A percentile compares a stretch with the other conserved stretches of the same genome.
Conservation (phyloP, 148 eudicot genomes). For the Pharnaceum exiguum region DNA sequence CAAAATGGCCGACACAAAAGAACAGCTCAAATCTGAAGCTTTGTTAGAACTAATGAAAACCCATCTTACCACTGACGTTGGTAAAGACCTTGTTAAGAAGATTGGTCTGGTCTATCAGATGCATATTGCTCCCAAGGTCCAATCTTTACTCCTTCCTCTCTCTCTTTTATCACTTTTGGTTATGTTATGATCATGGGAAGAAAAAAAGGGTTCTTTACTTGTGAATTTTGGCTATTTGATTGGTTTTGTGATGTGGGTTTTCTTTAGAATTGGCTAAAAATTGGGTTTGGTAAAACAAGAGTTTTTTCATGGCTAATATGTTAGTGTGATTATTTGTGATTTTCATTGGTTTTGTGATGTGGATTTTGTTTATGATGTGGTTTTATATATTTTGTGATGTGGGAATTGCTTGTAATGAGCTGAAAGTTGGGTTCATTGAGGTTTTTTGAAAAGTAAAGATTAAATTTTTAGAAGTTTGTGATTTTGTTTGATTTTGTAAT, state of each 20-base stretch:
- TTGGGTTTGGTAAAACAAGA: too few relatives aligned
- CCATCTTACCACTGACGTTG: constrained; percentile 71
- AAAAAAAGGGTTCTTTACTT: too few relatives aligned
- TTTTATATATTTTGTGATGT: too few relatives aligned
- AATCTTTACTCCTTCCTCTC: background rate
- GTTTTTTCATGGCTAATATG: too few relatives aligned
- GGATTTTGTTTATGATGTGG: too few relatives aligned
- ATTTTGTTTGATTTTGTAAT: too few relatives aligned
- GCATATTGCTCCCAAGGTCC: constrained; percentile 86
- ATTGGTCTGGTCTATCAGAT: constrained; percentile 82
- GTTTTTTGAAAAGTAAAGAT: too few relatives aligned
- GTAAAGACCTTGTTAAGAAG: constrained; percentile 53
- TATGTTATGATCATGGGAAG: background rate
- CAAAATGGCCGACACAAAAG: constrained; percentile 26
- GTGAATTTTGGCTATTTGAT: background rate
- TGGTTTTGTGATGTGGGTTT: constrained; percentile 6
- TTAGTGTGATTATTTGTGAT: too few relatives aligned
- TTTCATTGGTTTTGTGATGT: too few relatives aligned
- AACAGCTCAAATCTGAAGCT: constrained; percentile 63
- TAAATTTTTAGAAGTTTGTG: too few relatives aligned
- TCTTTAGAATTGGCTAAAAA: constrained; percentile 45
- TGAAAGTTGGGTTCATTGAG: too few relatives aligned
- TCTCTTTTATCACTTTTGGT: background rate
- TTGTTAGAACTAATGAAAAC: constrained; percentile 86
- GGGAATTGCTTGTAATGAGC: too few relatives aligned